Conservation (phyloP, 2,329 filamentous ascomycete genomes). For the Alternaria hordeiaustralica region DNA sequence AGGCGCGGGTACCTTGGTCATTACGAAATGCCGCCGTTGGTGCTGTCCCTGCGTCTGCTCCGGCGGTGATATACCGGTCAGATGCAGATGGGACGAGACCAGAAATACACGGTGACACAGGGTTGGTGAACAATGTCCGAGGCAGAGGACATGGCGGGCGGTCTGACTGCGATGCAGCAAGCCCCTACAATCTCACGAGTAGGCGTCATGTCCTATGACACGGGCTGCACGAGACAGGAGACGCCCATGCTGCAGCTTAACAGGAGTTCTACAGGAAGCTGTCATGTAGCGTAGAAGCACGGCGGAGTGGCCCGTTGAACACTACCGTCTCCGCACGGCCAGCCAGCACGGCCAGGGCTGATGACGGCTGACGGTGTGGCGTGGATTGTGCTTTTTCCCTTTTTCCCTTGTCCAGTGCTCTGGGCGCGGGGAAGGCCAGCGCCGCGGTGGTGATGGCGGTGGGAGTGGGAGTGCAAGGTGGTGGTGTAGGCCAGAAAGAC, state of each 20-base stretch:
- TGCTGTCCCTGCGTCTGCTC: slow-evolving; percentile 24
- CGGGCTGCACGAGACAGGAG: slow-evolving; percentile 3
- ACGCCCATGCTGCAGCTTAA: background rate
- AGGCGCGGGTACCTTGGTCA: background rate
- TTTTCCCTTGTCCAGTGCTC: slow-evolving; percentile 17
- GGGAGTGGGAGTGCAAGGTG: background rate
- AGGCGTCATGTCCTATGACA: slow-evolving; percentile 13
- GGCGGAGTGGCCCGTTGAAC: slow-evolving; percentile 5
- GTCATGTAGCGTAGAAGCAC: background rate
- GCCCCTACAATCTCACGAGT: slow-evolving; percentile 17
- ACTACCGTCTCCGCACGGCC: slow-evolving; percentile 4
- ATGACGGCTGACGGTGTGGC: slow-evolving; percentile 15
- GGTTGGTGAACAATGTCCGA: background rate
- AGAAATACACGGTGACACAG: background rate
- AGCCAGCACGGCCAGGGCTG: slow-evolving; percentile 13
- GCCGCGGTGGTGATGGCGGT: background rate
- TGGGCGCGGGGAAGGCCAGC: slow-evolving; percentile 2
- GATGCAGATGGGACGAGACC: slow-evolving; percentile 4
- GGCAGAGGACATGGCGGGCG: background rate
- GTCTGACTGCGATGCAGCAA: slow-evolving; percentile 8
- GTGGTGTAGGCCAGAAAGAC: background rate
- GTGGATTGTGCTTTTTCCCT: slow-evolving; percentile 16
- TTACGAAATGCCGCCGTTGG: slow-evolving; percentile 8
- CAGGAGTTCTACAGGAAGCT: background rate
- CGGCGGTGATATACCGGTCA: slow-evolving; percentile 4